Evolutionary conservation across 2,329 filamentous ascomycete species (phyloP), one percentile per base, ranked within the genome.

Genomic region (Aspergillus clavatus): DNA sequence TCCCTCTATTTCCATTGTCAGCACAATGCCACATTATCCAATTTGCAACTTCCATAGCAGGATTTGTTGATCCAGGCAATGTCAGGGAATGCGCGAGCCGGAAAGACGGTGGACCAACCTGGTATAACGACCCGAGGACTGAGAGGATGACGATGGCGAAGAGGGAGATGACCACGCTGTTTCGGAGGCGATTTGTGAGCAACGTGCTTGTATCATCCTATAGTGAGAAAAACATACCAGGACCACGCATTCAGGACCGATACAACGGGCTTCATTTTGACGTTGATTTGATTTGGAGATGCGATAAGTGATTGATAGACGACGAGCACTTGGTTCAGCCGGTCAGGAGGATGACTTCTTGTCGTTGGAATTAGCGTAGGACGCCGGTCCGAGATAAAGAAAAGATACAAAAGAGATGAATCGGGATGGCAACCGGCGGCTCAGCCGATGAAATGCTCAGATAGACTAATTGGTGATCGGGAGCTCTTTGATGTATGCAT

Each of bases 201-300:
- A 18, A 19, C 29, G 11, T 35, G 7, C 38, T 36, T 26, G 14
- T 24, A 12, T 31, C 21, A 18, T 5, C 38, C 43, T n/a, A n/a
- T n/a, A n/a, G 43, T 29, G 16, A 16, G 18, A 24, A 2, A 23
- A 29, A 38, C 82, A 65, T 76, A 96, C 90, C 90, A 95, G 75
- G 84, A 88, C 89, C 90, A 96, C 63, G 90, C 91, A 74, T 95
- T 90, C 74, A 90, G 80, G 56, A 89, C 84, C 65, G 88, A 86
- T 59, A 97, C 87, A 66, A 97, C 77, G 58, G 91, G 90, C 84
- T 96, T 96, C 90, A 96, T 96, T 65, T 62, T 81, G 75, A 69
- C 57, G 57, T 38, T 42, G 24, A 41, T 31, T 28, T 29, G 35
- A 14, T 40, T n/a, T 19, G 42, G 39, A 36, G 21, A n/a, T 42